Evolutionary conservation across 108 stramenopile species (phyloP).

Genomic region (Discostella pseudostelligera): DNA sequence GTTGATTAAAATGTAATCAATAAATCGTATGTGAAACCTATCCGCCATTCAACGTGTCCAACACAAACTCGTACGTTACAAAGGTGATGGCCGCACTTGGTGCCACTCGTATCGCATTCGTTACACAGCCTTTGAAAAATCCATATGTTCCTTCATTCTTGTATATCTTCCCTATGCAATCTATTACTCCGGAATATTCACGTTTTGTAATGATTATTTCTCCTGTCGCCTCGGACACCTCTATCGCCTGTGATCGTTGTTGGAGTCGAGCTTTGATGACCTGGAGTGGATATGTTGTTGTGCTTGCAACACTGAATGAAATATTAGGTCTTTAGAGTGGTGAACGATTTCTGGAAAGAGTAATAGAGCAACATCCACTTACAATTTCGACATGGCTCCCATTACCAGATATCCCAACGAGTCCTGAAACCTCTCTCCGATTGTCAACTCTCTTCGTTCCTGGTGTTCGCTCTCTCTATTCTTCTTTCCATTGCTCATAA

Average conservation of each 20-base stretch:
- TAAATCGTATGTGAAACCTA: no score
- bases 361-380: constrained; percentile 15
- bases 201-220: constrained; percentile 68
- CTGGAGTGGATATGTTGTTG: constrained; percentile 90
- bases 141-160: constrained; percentile 81
- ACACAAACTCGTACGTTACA: constrained; percentile 87
- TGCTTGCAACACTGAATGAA: constrained; percentile 71
- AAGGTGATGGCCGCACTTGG: constrained; percentile 97
- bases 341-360: neutral
- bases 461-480: constrained; percentile 37
- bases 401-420: constrained; percentile 85
- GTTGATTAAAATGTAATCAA: constrained; percentile 18
- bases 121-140: constrained; percentile 94
- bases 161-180: constrained; percentile 64
- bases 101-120: constrained; percentile 94
- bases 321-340: neutral
- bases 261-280: constrained; percentile 96
- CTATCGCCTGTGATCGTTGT: constrained; percentile 78
- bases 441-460: constrained; percentile 14
- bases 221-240: constrained; percentile 62
- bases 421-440: constrained; percentile 51
- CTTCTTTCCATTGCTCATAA: constrained; percentile 28
- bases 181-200: constrained; percentile 65
- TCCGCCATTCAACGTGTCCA: constrained; percentile 47
- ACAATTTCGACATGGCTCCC: constrained; percentile 86